A percentile compares a stretch with the other conserved stretches of the same genome.
These are phyloP conservation scores for Colletotrichum siamense DNA, from an alignment of 2,329 filamentous ascomycete genomes.

Conservation along the genomic window DNA sequence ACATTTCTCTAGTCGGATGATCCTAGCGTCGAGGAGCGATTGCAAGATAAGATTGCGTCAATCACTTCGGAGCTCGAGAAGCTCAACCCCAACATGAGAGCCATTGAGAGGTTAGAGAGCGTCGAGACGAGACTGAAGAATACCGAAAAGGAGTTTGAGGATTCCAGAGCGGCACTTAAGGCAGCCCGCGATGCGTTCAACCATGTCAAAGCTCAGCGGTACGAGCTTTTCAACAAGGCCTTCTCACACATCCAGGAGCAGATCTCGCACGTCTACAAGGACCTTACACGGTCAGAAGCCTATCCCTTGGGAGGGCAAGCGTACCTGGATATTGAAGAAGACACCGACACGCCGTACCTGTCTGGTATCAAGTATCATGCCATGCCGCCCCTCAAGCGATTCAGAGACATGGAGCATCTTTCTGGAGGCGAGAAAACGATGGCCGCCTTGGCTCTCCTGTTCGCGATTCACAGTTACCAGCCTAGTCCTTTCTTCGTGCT, in stretches of 20 bases:
- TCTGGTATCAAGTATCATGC: conserved; percentile 98
- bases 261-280: conserved; percentile 92
- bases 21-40: conserved; percentile 72
- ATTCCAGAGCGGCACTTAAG: conserved; percentile 76
- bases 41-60: conserved; percentile 78
- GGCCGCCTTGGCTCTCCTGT: conserved; percentile 93
- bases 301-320: conserved; percentile 90
- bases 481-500: conserved; percentile 97
- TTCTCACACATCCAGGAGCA: conserved; percentile 95
- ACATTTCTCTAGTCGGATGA: conserved; percentile 64
- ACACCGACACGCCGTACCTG: conserved; percentile 94
- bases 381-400: conserved; percentile 97
- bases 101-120: conserved; percentile 86
- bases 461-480: conserved; percentile 96
- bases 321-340: conserved; percentile 91
- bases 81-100: conserved; percentile 95
- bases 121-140: conserved; percentile 83
- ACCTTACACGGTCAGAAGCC: conserved; percentile 87
- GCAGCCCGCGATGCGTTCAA: conserved; percentile 84
- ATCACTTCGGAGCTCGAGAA: conserved; percentile 86
- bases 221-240: conserved; percentile 92
- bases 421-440: conserved; percentile 99
- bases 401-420: conserved; percentile 98
- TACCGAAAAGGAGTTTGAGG: conserved; percentile 89
- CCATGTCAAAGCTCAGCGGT: conserved; percentile 79